phyloP scores from a whole-genome alignment of 768 basidiomycete genomes.

The Phanerochaete sordida region DNA sequence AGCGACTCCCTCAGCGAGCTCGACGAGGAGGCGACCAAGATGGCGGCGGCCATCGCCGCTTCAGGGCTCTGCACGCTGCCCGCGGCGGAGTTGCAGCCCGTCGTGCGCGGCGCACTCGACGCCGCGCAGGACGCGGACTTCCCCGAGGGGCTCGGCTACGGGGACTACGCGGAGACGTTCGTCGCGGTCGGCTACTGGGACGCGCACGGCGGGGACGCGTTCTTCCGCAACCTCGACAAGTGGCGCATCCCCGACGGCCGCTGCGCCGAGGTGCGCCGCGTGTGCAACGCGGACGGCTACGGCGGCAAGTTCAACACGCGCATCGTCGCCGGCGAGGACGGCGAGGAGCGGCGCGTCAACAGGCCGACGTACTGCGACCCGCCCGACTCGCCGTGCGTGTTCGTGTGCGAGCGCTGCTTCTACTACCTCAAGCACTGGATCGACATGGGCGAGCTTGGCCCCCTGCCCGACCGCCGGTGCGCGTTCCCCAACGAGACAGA shows the following conservation, averaged over 20 bases:
- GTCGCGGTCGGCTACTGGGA: constrained; percentile 5
- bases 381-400: not conserved
- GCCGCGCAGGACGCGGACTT: not conserved
- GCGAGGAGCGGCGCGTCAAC: not conserved
- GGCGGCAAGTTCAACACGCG: not conserved
- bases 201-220: not conserved
- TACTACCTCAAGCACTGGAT: not conserved
- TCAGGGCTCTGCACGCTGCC: not conserved
- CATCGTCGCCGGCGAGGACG: not conserved
- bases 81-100: not conserved
- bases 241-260: not conserved
- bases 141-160: not conserved
- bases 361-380: not conserved
- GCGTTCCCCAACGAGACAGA: not conserved
- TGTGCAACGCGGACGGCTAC: not conserved
- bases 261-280: not conserved
- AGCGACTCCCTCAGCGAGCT: not conserved
- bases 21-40: not conserved
- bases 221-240: not conserved
- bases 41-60: not conserved
- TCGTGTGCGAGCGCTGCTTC: constrained; percentile 1
- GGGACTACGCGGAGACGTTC: not conserved
- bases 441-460: not conserved
- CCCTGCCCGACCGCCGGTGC: not conserved
- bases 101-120: not conserved